These are phyloP conservation scores for Ustilago esculenta DNA, from an alignment of 1,284 basidiomycete species.

Conservation along the genomic window DNA sequence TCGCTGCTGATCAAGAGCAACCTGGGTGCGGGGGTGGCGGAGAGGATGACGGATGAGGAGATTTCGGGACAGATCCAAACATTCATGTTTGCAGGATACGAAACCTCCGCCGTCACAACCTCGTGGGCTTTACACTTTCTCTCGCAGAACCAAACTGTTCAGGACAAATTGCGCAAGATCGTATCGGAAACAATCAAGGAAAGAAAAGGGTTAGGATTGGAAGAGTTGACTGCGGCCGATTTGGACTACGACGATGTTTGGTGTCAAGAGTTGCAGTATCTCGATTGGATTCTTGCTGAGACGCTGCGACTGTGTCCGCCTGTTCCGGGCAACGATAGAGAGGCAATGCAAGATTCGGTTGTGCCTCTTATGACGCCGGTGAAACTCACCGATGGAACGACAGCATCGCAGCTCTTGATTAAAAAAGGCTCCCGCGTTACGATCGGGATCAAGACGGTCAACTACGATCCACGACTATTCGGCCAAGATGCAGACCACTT, in stretches of 20 bases:
- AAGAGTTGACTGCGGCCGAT: constrained; percentile 23
- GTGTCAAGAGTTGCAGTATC: constrained; percentile 46
- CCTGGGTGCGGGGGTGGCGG: constrained; percentile 55
- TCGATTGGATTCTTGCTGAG: constrained; percentile 57
- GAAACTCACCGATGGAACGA: constrained; percentile 67
- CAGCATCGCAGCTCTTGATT: constrained; percentile 40
- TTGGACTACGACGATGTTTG: constrained; percentile 48
- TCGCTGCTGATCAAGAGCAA: constrained; percentile 35
- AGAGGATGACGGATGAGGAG: constrained; percentile 75
- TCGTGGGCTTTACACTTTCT: constrained; percentile 81
- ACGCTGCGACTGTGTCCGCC: constrained; percentile 57
- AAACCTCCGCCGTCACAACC: constrained; percentile 80
- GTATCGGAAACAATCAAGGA: constrained; percentile 3
- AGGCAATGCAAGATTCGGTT: constrained; percentile 40
- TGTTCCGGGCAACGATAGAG: constrained; percentile 54
- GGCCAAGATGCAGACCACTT: constrained; percentile 57
- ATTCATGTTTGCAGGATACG: constrained; percentile 82
- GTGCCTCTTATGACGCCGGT: constrained; percentile 54
- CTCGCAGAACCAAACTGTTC: constrained; percentile 74
- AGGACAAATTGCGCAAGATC: constrained; percentile 66
- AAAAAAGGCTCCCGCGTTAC: constrained; percentile 52
- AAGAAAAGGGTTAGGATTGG: constrained; percentile 30
- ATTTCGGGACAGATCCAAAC: constrained; percentile 80
- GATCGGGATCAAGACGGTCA: constrained; percentile 54
- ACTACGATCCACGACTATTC: constrained; percentile 50